Evolutionary conservation across 441 rosid genomes (phyloP).

Genomic region (Dalechampia spathulata): DNA sequence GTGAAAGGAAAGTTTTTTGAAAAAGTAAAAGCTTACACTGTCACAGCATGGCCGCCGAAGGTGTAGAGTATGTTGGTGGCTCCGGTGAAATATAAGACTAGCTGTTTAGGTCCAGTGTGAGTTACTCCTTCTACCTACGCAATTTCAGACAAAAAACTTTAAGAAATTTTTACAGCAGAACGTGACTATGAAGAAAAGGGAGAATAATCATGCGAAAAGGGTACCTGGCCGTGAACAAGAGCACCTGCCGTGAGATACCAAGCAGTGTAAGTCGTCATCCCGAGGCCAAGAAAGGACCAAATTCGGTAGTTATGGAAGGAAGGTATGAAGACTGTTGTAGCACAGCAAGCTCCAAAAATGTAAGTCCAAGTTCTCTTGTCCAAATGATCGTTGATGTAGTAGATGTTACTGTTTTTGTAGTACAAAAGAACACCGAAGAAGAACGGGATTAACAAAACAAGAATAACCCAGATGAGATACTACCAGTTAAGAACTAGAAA

Average conservation of each 20-base stretch:
- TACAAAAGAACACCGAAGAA: background rate
- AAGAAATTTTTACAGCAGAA: too few relatives aligned
- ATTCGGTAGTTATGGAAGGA: conserved; percentile 96
- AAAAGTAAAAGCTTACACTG: conserved; percentile 59
- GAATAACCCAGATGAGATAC: background rate
- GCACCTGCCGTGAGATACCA: conserved; percentile 94
- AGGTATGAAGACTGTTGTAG: conserved; percentile 93
- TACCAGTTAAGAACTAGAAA: background rate
- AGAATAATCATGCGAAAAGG: too few relatives aligned
- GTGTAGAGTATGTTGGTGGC: conserved; percentile 96
- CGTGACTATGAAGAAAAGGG: too few relatives aligned
- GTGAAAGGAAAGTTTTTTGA: too few relatives aligned
- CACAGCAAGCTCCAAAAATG: conserved; percentile 98
- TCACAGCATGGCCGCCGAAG: conserved; percentile 97
- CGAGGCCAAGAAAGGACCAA: conserved; percentile 98
- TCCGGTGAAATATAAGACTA: conserved; percentile 95
- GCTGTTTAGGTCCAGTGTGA: conserved; percentile 71
- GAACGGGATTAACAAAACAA: background rate
- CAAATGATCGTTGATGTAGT: conserved; percentile 85
- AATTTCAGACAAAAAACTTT: too few relatives aligned
- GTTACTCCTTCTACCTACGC: conserved; percentile 50
- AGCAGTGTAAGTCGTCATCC: conserved; percentile 97
- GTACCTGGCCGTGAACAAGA: conserved; percentile 73
- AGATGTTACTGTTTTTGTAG: conserved; percentile 69
- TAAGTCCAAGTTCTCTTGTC: conserved; percentile 99